phyloP scores from a whole-genome alignment of 1,139 yeast genomes.

The Protomyces pachydermus region DNA sequence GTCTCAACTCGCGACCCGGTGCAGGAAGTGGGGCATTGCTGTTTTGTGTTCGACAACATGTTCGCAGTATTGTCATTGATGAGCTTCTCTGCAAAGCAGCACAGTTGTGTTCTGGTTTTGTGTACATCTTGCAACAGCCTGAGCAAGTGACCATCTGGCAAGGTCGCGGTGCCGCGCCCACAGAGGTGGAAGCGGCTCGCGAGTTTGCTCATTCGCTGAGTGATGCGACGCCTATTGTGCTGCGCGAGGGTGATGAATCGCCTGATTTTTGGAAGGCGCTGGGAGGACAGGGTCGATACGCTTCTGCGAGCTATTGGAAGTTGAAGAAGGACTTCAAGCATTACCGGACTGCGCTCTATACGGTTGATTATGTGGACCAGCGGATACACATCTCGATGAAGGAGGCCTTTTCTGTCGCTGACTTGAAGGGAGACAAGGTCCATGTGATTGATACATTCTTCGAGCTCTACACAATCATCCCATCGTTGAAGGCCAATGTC shows the following conservation, averaged over 20 bases:
- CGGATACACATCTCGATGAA: not conserved
- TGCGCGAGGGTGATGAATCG: slow-evolving; percentile 8
- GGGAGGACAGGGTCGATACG: slow-evolving; percentile 15
- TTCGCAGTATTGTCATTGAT: slow-evolving; percentile 2
- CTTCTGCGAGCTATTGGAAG: slow-evolving; percentile 16
- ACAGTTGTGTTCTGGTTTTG: slow-evolving; percentile 16
- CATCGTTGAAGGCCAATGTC: not conserved
- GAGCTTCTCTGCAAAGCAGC: slow-evolving; percentile 1
- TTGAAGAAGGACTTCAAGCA: not conserved
- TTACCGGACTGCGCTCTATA: slow-evolving; percentile 2
- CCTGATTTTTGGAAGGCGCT: slow-evolving; percentile 1
- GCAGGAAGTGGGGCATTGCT: not conserved
- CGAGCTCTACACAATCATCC: slow-evolving; percentile 10
- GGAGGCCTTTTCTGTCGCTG: not conserved
- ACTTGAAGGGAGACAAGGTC: not conserved
- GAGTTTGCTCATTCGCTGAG: not conserved
- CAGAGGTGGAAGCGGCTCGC: slow-evolving; percentile 11
- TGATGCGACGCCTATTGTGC: not conserved
- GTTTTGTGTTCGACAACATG: slow-evolving; percentile 1
- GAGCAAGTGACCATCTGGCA: slow-evolving; percentile 1
- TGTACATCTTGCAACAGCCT: not conserved
- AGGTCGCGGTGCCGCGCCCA: slow-evolving; percentile 8
- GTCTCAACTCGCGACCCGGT: not conserved
- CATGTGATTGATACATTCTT: slow-evolving; percentile 17
- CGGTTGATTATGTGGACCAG: not conserved